Evolutionary conservation across 1,139 yeast genomes (phyloP), one percentile per base, ranked within the genome.

Genomic region (Nadsonia starkeyi-henricii): DNA sequence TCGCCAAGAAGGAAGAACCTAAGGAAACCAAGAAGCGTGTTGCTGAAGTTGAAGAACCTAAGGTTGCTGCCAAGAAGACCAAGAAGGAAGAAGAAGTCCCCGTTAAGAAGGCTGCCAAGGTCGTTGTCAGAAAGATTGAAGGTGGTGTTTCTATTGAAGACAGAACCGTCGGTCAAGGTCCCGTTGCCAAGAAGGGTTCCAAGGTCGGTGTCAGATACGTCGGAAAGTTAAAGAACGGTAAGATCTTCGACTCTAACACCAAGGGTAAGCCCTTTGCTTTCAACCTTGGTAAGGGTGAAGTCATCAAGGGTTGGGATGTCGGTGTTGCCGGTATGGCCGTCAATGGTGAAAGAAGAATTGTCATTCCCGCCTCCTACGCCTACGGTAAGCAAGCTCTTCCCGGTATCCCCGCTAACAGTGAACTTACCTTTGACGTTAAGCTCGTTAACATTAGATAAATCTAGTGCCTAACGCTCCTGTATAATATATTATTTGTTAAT

Each of bases 251-350:
- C 76, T 88, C 91, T 69, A 91, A 91, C 79, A 88, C 96, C 59
- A 77, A 82, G 57, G 99, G 99, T 60, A 89, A 86, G 74, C 98
- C 99, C 62, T 91, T 93, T 68, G 70, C 72, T 55, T 93, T 91
- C 71, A 79, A 78, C 57, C 78, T 91, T 59, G 98, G 98, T 61
- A 85, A 84, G 68, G 98, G 98, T 64, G 98, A 93, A 71, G 96
- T 95, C 62, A 93, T 93, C 74, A 86, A 85, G 70, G 98, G 97
- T 56, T 91, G 95, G 83, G 99, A 91, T 66, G 76, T 89, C 61
- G 98, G 98, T 74, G 94, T 91, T 60, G 86, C 91, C 51, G 98
- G 98, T 66, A 89, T 93, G 97, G 80, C 95, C 54, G 95, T 86
- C 64, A 96, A 96, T 61, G 98, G 98, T 64, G 98, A 93, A 76